Evolutionary conservation across 2,329 filamentous ascomycete genomes (phyloP).

Genomic region (Microdochium nivale): DNA sequence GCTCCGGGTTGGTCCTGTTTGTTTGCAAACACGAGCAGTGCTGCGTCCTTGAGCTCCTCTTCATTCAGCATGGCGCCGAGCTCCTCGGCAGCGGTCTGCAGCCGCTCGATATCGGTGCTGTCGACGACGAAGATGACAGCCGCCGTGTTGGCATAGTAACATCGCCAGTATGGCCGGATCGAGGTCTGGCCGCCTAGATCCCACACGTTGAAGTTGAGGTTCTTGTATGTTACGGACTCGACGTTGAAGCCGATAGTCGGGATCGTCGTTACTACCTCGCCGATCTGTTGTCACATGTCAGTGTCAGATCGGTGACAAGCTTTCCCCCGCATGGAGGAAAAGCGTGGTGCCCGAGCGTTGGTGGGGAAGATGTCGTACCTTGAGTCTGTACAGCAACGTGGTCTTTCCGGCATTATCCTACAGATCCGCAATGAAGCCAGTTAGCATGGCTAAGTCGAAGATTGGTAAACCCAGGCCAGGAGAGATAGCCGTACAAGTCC

Average conservation of each 20-base stretch:
- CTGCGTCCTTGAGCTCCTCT: constrained; percentile 89
- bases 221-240: constrained; percentile 96
- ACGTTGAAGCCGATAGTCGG: constrained; percentile 99
- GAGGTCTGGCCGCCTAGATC: constrained; percentile 97
- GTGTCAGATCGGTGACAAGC: constrained; percentile 2
- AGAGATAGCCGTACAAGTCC: constrained; percentile 61
- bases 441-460: not conserved
- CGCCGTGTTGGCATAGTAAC: constrained; percentile 98
- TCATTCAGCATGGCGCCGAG: constrained; percentile 92
- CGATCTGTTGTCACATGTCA: constrained; percentile 55
- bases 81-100: constrained; percentile 89
- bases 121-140: constrained; percentile 99
- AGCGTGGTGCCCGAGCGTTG: not conserved
- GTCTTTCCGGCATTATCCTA: constrained; percentile 99
- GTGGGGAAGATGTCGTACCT: constrained; percentile 49
- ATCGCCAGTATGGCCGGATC: constrained; percentile 97
- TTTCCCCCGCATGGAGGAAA: not conserved
- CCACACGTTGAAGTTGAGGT: constrained; percentile 98
- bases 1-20: constrained; percentile 98
- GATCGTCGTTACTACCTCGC: constrained; percentile 97
- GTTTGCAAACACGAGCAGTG: constrained; percentile 92
- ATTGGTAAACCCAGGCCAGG: constrained; percentile 2
- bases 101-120: constrained; percentile 90
- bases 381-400: constrained; percentile 89
- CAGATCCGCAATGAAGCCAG: constrained; percentile 3